These are phyloP conservation scores for Fusarium austroafricanum DNA, from an alignment of 2,329 filamentous ascomycete species.

Conservation along the genomic window DNA sequence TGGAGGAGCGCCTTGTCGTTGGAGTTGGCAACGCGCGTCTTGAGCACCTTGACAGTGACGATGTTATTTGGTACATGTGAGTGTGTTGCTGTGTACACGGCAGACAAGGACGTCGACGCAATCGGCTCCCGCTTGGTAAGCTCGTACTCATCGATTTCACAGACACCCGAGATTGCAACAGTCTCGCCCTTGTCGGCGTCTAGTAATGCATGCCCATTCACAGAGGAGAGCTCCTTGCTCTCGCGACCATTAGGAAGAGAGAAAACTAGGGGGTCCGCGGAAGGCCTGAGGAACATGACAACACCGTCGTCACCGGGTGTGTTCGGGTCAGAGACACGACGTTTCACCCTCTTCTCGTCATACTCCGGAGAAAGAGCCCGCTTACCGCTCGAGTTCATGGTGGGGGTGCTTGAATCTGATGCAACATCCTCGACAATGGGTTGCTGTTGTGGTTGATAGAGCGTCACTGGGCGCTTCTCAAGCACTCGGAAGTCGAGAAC, in stretches of 20 bases:
- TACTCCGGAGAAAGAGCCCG: constrained; percentile 60
- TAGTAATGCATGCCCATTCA: constrained; percentile 63
- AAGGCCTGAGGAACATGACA: constrained; percentile 65
- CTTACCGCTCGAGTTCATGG: constrained; percentile 62
- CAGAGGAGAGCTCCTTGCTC: constrained; percentile 59
- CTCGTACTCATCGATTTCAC: constrained; percentile 64
- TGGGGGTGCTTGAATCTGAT: constrained; percentile 49
- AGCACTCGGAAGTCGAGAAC: constrained; percentile 69
- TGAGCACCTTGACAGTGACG: constrained; percentile 71
- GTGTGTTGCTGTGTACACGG: constrained; percentile 67
- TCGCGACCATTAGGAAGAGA: constrained; percentile 61
- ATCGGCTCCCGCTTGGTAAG: constrained; percentile 68
- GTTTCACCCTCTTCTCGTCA: constrained; percentile 59
- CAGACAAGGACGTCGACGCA: constrained; percentile 64
- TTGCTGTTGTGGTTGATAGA: constrained; percentile 51
- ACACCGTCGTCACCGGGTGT: constrained; percentile 58
- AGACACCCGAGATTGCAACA: constrained; percentile 60
- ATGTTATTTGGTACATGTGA: constrained; percentile 64
- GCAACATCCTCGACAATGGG: constrained; percentile 45
- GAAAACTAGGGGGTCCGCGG: constrained; percentile 63
- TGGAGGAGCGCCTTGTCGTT: constrained; percentile 60
- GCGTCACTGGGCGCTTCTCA: constrained; percentile 62
- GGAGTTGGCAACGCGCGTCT: constrained; percentile 59
- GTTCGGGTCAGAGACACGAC: constrained; percentile 51
- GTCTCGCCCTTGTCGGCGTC: constrained; percentile 63